Evolutionary conservation across 2,329 filamentous ascomycete genomes (phyloP), one percentile per base, ranked within the genome.

Genomic region (Pseudomassariella vexata): DNA sequence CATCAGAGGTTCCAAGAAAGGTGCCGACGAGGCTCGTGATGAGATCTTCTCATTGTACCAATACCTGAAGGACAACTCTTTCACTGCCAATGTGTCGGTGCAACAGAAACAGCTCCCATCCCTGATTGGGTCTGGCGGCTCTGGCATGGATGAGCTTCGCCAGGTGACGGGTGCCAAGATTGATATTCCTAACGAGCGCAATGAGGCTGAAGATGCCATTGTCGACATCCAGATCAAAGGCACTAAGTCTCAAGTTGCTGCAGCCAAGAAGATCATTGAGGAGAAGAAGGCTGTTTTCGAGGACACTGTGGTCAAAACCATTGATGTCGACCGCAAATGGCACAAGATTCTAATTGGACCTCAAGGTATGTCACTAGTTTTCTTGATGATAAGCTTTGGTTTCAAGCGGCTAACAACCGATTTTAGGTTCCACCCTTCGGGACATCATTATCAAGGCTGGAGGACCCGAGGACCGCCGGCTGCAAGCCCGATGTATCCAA

Each of bases 321-420:
- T 98, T 29, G 84, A 94, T 20, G 79, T 98, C n/a, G 89, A 96
- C 47, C 85, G 87, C 66, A 95, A 94, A 67, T 79, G 92, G 60
- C 92, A 98, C 65, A 81, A 83, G 61, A 76, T 82, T 33, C 70
- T 98, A 42, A 98, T 98, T 59, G 92, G 92, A 40, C 69, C 80
- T 44, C 84, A 85, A 55, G 92, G 88, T 89, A 73, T 65, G 84
- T 66, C 48, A 28, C 10, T 29, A 3, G 11, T 20, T 5, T 18
- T 22, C 12, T 14, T 26, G n/a, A 24, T 24, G 5, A 12, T 24
- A 21, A 19, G 8, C 21, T 20, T 24, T 25, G 28, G 8, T 9
- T 24, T n/a, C 18, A 23, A 30, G 24, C 35, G 53, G 37, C 62
- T 73, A 58, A 78, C 42, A n/a, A 33, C 23, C 35, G 19, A 19